A percentile compares a stretch with the other conserved stretches of the same genome.
Evolutionary conservation across 164 flowering plant genomes (phyloP).

Genomic region (Vitis labrusca): DNA sequence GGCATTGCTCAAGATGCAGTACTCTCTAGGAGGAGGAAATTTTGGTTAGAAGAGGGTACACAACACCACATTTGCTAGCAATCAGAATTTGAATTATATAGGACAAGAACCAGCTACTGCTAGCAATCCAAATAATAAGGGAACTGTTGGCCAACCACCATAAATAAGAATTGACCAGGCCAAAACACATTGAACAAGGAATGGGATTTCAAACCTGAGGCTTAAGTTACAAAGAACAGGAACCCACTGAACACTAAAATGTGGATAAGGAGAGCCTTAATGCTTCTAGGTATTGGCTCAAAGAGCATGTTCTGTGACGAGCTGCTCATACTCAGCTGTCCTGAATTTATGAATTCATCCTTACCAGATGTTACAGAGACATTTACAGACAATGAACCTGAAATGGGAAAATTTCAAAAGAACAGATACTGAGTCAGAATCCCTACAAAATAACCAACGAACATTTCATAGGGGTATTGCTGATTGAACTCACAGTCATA

Average conservation of each 20-base stretch:
- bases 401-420: not conserved
- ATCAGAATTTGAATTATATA: conserved; percentile 1
- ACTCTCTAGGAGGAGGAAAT: conserved; percentile 1
- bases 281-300: conserved; percentile 15
- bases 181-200: conserved; percentile 10
- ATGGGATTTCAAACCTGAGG: not conserved
- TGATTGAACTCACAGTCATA: conserved; percentile 57
- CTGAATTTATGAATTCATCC: conserved; percentile 46
- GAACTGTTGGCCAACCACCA: conserved; percentile 4
- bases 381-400: conserved; percentile 62
- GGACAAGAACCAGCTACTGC: not conserved
- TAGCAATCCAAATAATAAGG: not conserved
- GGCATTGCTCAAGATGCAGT: conserved; percentile 1
- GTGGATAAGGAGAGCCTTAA: conserved; percentile 21
- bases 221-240: conserved; percentile 24
- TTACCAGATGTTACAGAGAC: conserved; percentile 51
- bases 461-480: not conserved
- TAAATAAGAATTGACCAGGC: conserved; percentile 8
- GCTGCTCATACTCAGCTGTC: conserved; percentile 49
- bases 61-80: not conserved
- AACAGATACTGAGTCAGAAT: not conserved
- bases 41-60: not conserved
- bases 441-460: not conserved
- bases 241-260: conserved; percentile 12
- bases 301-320: conserved; percentile 27